Evolutionary conservation across 139 green algal species (phyloP), one percentile per base, ranked within the genome.

Genomic region (Tetraselmis chui): DNA sequence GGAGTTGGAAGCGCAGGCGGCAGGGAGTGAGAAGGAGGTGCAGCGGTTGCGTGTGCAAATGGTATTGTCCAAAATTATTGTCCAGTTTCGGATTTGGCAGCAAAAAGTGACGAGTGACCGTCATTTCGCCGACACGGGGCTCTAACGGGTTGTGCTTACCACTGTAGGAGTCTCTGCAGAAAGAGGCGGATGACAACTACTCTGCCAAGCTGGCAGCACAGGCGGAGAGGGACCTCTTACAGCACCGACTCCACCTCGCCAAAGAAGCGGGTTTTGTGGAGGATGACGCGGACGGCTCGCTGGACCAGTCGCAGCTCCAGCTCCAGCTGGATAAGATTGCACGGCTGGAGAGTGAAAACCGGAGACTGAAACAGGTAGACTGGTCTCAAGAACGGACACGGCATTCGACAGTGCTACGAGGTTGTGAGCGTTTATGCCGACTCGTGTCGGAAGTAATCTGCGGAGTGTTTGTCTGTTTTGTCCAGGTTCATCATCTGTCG

Each of bases 301-400:
- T 67, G 45, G 45, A 67, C 45, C 45, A 67, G 45, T 67, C 45
- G 45, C 45, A 67, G 45, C 45, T 67, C 11, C 77, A 86, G 31
- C 82, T 85, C 58, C 87, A 91, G 84, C 76, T 94, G 5, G 81
- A 84, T 1, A 82, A 87, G 23, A 93, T 96, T 28, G 85, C 88
- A 0, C 80, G 91, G 28, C 87, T 96, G 31, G 89, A 96, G 85
- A 67, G 80, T 2, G 88, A 96, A 84, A 75, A 94, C 31, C 82
- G 85, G 28, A 75, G 82, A 32, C 84, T 89, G 31, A 67, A 67
- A 18, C 45, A 67, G 45, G 45, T 67, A 18, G 11, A 18, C 45
- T 18, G n/a, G n/a, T n/a, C n/a, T n/a, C n/a, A n/a, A n/a, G n/a
- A n/a, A n/a, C n/a, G n/a, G n/a, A n/a, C n/a, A n/a, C n/a, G n/a